A percentile compares a stretch with the other conserved stretches of the same genome.
phyloP scores from a whole-genome alignment of 805 yeast genomes.

The Metschnikowia colocasiae region DNA sequence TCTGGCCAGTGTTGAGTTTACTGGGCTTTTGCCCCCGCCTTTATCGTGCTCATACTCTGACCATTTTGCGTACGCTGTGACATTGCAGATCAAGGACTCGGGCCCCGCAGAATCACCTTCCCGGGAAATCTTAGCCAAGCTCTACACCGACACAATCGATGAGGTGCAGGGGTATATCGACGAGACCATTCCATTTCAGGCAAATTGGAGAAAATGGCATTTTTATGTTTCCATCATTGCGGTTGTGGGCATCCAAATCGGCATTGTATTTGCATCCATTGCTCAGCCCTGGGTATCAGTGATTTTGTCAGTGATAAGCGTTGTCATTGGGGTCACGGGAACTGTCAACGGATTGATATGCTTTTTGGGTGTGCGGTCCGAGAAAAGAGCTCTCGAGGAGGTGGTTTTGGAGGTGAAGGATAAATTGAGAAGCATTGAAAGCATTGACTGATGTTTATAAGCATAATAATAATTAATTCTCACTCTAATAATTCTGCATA shows the following conservation, averaged over 20 bases:
- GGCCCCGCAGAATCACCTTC: conserved; percentile 7
- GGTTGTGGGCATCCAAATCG: conserved; percentile 47
- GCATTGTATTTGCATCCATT: conserved; percentile 56
- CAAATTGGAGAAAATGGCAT: conserved; percentile 61
- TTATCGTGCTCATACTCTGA: conserved; percentile 70
- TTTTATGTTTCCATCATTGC: conserved; percentile 50
- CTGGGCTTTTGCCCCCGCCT: conserved; percentile 59
- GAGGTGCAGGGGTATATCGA: conserved; percentile 29
- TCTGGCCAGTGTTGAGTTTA: conserved; percentile 69
- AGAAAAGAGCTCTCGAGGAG: conserved; percentile 71
- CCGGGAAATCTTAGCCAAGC: conserved; percentile 21
- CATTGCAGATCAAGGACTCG: conserved; percentile 20
- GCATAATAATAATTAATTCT: background rate
- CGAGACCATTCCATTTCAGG: conserved; percentile 54
- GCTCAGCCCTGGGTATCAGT: conserved; percentile 62
- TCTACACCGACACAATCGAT: conserved; percentile 29
- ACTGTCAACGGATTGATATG: conserved; percentile 74
- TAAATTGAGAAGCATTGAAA: conserved; percentile 5
- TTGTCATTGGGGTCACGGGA: conserved; percentile 61
- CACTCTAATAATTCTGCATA: no score
- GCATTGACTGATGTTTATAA: background rate
- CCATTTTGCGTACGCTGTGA: conserved; percentile 76
- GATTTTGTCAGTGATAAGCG: conserved; percentile 56
- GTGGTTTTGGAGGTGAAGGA: conserved; percentile 63
- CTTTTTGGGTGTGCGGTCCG: conserved; percentile 74